Evolutionary conservation across 371 early-diverging fungal genomes (phyloP), one percentile per base, ranked within the genome.

Genomic region (Mortierella sp.): DNA sequence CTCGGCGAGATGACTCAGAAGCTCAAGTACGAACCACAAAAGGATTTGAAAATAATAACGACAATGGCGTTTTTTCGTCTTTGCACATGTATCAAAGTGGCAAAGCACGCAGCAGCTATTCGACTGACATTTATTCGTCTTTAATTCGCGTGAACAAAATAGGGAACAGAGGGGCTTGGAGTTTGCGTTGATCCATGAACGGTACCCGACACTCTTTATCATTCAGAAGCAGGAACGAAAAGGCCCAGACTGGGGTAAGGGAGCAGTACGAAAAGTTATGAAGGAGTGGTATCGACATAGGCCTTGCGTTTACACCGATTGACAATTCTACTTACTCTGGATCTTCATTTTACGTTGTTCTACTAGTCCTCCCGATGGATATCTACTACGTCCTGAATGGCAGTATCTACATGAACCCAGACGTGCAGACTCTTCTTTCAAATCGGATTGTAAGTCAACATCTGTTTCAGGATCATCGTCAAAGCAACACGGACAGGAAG

Each of bases 321-420:
- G n/a, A 14, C 49, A 5, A 24, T 27, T 29, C 29, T 14, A 21
- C 56, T 16, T 32, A 16, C 32, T 4, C 16, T 55, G 29, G 41
- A 41, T 41, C 21, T 46, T 72, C 56, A 72, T 65, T 56, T 3
- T 71, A 43, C 41, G 32, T 32, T 65, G 44, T 6, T 75, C 48
- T 24, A 38, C 16, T 78, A 91, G 93, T 92, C 12, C 90, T 87
- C 32, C 94, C 94, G 1, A 88, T 97, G 44, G 93, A 96, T 11
- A 93, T 94, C 1, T 98, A 97, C 85, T 98, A 98, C 84, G 94
- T 99, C 41, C 89, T 94, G 74, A 95, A 98, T 48, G 97, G 97
- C 0, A 97, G 97, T 63, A 95, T 98, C n/a, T 98, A 96, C 82
- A 97, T 98, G 88, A 92, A 98, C 58, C 99, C 99, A 2, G 94